Evolutionary conservation across 2,329 filamentous ascomycete genomes (phyloP).

Genomic region (Berkeleyomyces basicola): DNA sequence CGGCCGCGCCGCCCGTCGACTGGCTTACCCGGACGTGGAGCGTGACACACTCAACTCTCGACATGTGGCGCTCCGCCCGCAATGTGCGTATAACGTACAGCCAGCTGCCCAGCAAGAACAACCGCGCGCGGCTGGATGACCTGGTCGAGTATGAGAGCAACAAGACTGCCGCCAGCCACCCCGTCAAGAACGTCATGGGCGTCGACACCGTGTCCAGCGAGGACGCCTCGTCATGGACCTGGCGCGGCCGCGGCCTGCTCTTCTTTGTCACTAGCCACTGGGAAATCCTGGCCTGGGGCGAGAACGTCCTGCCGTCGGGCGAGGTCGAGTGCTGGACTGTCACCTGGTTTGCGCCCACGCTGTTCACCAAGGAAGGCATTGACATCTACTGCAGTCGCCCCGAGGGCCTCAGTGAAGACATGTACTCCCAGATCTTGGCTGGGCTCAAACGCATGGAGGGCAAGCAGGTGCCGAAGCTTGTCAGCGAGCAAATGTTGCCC

Average conservation of each 20-base stretch:
- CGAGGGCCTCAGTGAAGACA: conserved; percentile 41
- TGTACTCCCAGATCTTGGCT: conserved; percentile 37
- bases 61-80: conserved; percentile 65
- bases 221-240: conserved; percentile 42
- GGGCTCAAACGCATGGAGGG: conserved; percentile 33
- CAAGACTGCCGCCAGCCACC: conserved; percentile 24
- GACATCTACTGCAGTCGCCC: conserved; percentile 56
- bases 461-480: conserved; percentile 35
- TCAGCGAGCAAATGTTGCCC: conserved; percentile 30
- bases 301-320: conserved; percentile 26
- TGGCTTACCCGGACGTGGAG: conserved; percentile 54
- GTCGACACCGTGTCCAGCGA: conserved; percentile 34
- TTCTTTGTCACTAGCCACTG: conserved; percentile 58
- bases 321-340: conserved; percentile 51
- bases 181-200: conserved; percentile 46
- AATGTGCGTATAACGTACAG: conserved; percentile 71
- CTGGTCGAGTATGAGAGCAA: conserved; percentile 52
- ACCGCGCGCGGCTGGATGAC: conserved; percentile 44
- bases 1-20: conserved; percentile 28
- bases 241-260: conserved; percentile 63
- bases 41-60: conserved; percentile 58
- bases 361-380: conserved; percentile 69
- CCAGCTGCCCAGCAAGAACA: conserved; percentile 28
- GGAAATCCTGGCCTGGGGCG: conserved; percentile 67
- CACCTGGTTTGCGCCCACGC: conserved; percentile 67